Percentiles rank a stretch among this genome's conserved stretches.
Conservation (phyloP, 257 asterid species). For the Penstemon barbatus region DNA sequence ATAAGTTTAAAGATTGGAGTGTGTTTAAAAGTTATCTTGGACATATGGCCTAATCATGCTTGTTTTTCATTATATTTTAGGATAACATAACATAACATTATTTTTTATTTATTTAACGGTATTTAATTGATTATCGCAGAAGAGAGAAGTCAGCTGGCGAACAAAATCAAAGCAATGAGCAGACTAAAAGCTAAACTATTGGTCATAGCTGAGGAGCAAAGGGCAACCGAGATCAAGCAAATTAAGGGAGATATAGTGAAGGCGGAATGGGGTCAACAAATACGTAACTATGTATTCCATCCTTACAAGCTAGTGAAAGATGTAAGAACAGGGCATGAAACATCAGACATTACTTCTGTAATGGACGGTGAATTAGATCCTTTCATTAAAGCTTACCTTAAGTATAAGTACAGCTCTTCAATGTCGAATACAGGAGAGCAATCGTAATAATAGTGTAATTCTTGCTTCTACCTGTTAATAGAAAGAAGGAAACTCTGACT, state of each 20-base stretch:
- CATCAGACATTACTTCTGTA: constrained; percentile 76
- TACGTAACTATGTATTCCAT: constrained; percentile 91
- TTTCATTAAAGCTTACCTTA: constrained; percentile 84
- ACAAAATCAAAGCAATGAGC: constrained; percentile 90
- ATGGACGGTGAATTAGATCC: constrained; percentile 97
- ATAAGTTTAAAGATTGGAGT: neutral
- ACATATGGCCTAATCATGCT: neutral
- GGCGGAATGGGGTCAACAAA: constrained; percentile 99
- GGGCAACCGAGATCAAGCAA: constrained; percentile 95
- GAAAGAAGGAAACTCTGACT: too few relatives aligned
- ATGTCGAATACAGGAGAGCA: constrained; percentile 35
- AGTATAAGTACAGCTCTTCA: constrained; percentile 62
- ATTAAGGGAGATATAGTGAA: constrained; percentile 86
- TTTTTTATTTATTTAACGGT: neutral
- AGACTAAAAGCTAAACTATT: constrained; percentile 81
- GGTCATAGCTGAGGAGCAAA: constrained; percentile 88
- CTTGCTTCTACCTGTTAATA: neutral
- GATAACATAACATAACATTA: neutral
- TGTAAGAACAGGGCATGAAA: constrained; percentile 78
- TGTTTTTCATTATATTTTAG: neutral
- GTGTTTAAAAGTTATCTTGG: neutral
- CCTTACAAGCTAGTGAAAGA: constrained; percentile 96
- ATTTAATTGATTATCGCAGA: constrained; percentile 44
- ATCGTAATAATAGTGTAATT: constrained; percentile 9
- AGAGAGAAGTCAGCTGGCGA: constrained; percentile 76